Evolutionary conservation across 805 yeast genomes (phyloP), one percentile per base, ranked within the genome.

Genomic region (Saccharomyces eubayanus): DNA sequence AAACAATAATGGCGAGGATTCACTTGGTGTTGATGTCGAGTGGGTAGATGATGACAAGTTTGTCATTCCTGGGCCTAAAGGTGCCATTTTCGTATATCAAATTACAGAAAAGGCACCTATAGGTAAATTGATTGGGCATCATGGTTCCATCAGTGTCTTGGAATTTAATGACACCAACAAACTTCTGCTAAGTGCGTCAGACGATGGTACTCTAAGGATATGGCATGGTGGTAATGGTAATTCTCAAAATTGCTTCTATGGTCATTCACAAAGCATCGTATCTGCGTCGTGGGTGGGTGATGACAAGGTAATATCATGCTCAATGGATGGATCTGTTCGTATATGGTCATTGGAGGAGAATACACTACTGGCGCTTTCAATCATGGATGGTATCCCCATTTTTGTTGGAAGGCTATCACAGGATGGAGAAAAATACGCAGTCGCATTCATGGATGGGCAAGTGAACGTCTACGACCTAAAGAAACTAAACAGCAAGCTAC

Each of bases 21-120:
- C 70, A 3, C 59, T 72, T 28, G 84, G 85, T 1, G 74, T 79
- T 2, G 87, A 81, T 56, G 80, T 84, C 3, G 81, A 84, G 57
- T 89, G 96, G 96, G 73, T 90, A 14, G 87, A 82, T 60, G 79
- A 79, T 31, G 68, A 71, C 52, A 86, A 82, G 59, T 86, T 86
- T 67, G 87, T 88, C 2, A 69, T 85, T n/a, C 85, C 96, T 0
- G 85, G 87, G 0, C 62, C 74, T 2, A 76, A 76, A 51, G 76
- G 81, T 50, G 62, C 80, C 5, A 78, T 88, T 9, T 66, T 77
- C 24, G 81, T 89, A 0, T 82, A 79, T 68, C 77, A 81, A 49
- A 62, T 80, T 4, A 75, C 75, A 5, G 78, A 77, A 30, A 67
- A 72, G 46, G 66, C 64, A 49, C 81, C 86, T 1, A 56, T 78